Evolutionary conservation across 2,329 filamentous ascomycete genomes (phyloP), one percentile per base, ranked within the genome.

Genomic region (Diaporthe caulivora): DNA sequence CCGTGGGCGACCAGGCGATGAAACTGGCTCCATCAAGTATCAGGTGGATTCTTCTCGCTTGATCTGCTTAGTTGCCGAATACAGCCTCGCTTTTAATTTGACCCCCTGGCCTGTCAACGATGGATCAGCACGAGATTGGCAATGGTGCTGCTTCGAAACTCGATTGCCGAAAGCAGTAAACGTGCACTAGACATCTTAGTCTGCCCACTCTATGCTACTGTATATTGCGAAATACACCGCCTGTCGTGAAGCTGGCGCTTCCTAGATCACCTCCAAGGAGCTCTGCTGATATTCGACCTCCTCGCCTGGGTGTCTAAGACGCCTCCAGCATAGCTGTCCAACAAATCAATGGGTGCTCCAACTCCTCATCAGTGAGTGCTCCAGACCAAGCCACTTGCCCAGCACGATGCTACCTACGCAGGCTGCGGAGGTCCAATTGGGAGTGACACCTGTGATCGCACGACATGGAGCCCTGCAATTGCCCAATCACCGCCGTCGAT

Each of bases 121-220:
- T 31, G 47, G 62, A 67, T 67, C 62, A 53, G 47, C 62, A 40
- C 62, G 29, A 53, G 62, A 67, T 67, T 67, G 62, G 47, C 47
- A 67, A 47, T 40, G 62, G 47, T 67, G 62, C 62, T 67, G 62
- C 62, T 67, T 40, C 34, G 29, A 53, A 67, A 67, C 44, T 53
- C 44, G 62, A 67, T 67, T 67, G 62, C 62, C 62, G 62, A 67
- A 51, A 53, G 62, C 62, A 67, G 62, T 37, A 37, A 31, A 24
- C 47, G 13, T 11, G 7, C 34, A 58, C 55, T 57, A 57, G 60
- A 51, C 31, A 18, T 9, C 47, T 21, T 44, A 21, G 29, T n/a
- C 44, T 53, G 62, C n/a, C n/a, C 40, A 11, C 58, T 62, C 37
- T 42, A 37, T 37, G 42, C 57, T 62, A 60, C 37, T 42, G 57